These are phyloP conservation scores for Leishmania arabica DNA, from an alignment of 208 protist genomes.

Conservation along the genomic window DNA sequence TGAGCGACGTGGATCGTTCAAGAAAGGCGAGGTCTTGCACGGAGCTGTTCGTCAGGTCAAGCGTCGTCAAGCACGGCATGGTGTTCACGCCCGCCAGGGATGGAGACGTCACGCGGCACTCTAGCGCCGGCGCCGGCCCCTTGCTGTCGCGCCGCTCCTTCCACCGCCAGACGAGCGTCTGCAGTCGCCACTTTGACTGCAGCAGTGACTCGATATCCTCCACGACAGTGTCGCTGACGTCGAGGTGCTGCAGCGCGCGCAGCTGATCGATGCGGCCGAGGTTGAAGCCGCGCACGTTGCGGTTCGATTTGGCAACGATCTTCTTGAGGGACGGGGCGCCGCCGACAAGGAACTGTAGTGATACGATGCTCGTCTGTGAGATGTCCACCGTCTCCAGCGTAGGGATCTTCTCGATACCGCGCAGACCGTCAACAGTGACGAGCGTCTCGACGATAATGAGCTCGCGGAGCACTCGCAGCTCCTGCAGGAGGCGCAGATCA, in stretches of 20 bases:
- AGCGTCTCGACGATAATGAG: slow-evolving; percentile 64
- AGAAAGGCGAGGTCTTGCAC: slow-evolving; percentile 58
- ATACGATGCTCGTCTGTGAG: slow-evolving; percentile 73
- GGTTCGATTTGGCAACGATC: slow-evolving; percentile 52
- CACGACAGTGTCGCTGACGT: slow-evolving; percentile 76
- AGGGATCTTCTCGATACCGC: slow-evolving; percentile 57
- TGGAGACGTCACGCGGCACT: slow-evolving; percentile 57
- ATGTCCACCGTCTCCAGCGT: slow-evolving; percentile 57
- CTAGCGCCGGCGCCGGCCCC: slow-evolving; percentile 44
- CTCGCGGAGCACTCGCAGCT: slow-evolving; percentile 33
- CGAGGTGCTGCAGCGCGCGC: slow-evolving; percentile 48
- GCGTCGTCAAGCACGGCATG: slow-evolving; percentile 36
- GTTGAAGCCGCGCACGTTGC: slow-evolving; percentile 57
- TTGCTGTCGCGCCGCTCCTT: slow-evolving; percentile 53
- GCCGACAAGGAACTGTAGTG: slow-evolving; percentile 60
- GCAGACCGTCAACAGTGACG: slow-evolving; percentile 65
- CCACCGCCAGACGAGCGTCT: slow-evolving; percentile 71
- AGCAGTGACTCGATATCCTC: slow-evolving; percentile 56
- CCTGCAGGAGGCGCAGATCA: slow-evolving; percentile 46
- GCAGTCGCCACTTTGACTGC: slow-evolving; percentile 35
- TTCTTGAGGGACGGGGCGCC: slow-evolving; percentile 41
- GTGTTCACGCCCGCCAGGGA: slow-evolving; percentile 34
- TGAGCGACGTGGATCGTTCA: slow-evolving; percentile 30
- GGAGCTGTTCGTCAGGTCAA: slow-evolving; percentile 54
- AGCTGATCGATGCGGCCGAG: slow-evolving; percentile 54